Conservation (phyloP, 2,329 filamentous ascomycete species). For the Trichoderma oligosporum region DNA sequence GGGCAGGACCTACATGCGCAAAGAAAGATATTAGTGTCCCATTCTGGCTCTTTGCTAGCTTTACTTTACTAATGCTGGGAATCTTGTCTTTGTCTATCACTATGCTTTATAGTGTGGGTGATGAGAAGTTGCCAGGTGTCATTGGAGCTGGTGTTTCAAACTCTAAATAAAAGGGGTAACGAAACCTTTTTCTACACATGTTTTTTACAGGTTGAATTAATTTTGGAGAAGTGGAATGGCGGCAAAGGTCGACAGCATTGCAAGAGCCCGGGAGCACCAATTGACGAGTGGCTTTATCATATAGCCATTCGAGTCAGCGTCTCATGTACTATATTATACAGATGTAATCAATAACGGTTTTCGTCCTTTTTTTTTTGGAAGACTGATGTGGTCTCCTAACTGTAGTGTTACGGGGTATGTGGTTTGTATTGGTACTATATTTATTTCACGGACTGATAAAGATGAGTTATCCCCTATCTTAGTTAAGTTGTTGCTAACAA, state of each 20-base stretch:
- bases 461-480: background rate
- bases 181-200: no score
- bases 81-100: constrained; percentile 68
- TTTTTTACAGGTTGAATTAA: background rate
- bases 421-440: no score
- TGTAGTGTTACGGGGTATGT: no score
- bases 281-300: constrained; percentile 1
- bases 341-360: constrained; percentile 13
- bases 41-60: constrained; percentile 81
- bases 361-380: background rate
- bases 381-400: no score
- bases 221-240: constrained; percentile 24
- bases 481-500: no score
- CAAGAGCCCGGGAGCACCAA: constrained; percentile 1
- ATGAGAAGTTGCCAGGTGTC: constrained; percentile 85
- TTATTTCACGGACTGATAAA: background rate
- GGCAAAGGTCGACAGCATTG: background rate
- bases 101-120: constrained; percentile 77
- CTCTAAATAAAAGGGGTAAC: constrained; percentile 45
- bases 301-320: constrained; percentile 7
- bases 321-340: constrained; percentile 10
- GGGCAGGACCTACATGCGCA: constrained; percentile 82
- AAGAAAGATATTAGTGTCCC: constrained; percentile 86
- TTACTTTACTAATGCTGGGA: constrained; percentile 66
- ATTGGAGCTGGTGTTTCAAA: constrained; percentile 91